Percentiles rank a stretch among this genome's conserved stretches.
Evolutionary conservation across 805 yeast species (phyloP).

Genomic region (Candida loeiensis): DNA sequence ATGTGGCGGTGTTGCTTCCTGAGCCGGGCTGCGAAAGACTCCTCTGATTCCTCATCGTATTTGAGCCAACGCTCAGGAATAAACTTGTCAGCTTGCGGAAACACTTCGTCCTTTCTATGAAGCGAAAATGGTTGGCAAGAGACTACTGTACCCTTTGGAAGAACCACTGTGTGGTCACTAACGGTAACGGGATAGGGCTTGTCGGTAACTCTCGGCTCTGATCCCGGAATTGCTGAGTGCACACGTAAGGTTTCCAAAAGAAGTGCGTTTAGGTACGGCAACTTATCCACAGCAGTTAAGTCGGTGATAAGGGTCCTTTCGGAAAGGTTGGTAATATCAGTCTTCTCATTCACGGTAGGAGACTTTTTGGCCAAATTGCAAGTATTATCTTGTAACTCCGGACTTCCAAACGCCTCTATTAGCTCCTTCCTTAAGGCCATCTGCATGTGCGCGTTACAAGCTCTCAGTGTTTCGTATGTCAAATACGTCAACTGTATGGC

Average conservation of each 20-base stretch:
- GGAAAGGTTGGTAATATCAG: too few species aligned
- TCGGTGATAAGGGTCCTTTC: slow-evolving; percentile 16
- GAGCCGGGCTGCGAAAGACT: slow-evolving; percentile 32
- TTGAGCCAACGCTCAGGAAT: slow-evolving; percentile 64
- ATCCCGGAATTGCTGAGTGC: slow-evolving; percentile 71
- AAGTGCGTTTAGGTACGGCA: slow-evolving; percentile 60
- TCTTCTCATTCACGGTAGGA: too few species aligned
- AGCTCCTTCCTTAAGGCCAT: slow-evolving; percentile 46
- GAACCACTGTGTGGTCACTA: slow-evolving; percentile 9
- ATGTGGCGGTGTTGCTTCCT: slow-evolving; percentile 48
- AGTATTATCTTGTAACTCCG: too few species aligned
- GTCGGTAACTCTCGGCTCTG: slow-evolving; percentile 57
- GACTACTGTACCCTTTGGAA: slow-evolving; percentile 55
- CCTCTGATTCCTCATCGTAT: slow-evolving; percentile 28
- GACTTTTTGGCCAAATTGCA: too few species aligned
- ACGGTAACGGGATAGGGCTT: slow-evolving; percentile 22
- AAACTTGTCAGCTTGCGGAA: slow-evolving; percentile 50
- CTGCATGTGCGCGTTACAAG: slow-evolving; percentile 46
- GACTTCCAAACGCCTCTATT: slow-evolving; percentile 32
- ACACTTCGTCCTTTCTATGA: slow-evolving; percentile 50
- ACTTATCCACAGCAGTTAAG: slow-evolving; percentile 45
- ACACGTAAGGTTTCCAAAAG: slow-evolving; percentile 58
- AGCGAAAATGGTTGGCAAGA: slow-evolving; percentile 66
- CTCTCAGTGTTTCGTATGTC: slow-evolving; percentile 56
- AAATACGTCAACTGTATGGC: slow-evolving; percentile 61